Evolutionary conservation across 257 asterid genomes (phyloP).

Genomic region (Solanum arcanum): DNA sequence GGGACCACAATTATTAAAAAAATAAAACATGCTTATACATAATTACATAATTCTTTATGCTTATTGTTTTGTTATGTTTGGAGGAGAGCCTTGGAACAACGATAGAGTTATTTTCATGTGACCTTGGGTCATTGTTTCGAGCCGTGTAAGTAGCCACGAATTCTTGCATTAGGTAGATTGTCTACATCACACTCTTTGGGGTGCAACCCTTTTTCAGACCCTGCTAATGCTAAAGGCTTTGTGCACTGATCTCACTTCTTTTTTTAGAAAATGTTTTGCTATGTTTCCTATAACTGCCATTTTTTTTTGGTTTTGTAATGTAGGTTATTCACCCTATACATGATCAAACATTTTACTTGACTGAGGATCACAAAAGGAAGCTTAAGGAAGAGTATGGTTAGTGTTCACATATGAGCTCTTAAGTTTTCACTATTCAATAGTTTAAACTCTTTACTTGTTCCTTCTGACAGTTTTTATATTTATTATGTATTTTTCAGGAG

Average conservation of each 20-base stretch:
- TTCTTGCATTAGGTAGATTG: not conserved
- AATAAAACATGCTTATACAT: not conserved
- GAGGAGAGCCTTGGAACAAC: not conserved
- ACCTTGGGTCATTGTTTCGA: not conserved
- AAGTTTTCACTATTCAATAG: not conserved
- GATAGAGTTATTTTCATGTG: not conserved
- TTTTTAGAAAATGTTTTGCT: not conserved
- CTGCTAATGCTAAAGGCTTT: not conserved
- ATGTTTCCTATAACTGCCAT: not conserved
- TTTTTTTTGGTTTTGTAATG: not conserved
- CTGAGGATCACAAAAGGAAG: conserved; percentile 58
- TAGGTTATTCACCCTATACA: conserved; percentile 85
- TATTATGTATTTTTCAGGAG: conserved; percentile 25
- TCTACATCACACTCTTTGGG: not conserved
- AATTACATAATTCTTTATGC: not conserved
- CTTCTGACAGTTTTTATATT: not conserved
- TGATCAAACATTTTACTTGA: conserved; percentile 77
- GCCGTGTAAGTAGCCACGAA: not conserved
- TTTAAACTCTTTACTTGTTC: not conserved
- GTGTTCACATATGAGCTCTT: conserved; percentile 8
- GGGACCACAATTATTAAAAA: not conserved
- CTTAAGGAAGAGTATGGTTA: conserved; percentile 81
- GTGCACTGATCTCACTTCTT: not conserved
- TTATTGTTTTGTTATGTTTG: not conserved
- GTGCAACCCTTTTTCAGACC: not conserved